Percentiles rank a stretch among this genome's conserved stretches.
Conservation (phyloP, 768 basidiomycete species). For the Antrodiella citrinella region DNA sequence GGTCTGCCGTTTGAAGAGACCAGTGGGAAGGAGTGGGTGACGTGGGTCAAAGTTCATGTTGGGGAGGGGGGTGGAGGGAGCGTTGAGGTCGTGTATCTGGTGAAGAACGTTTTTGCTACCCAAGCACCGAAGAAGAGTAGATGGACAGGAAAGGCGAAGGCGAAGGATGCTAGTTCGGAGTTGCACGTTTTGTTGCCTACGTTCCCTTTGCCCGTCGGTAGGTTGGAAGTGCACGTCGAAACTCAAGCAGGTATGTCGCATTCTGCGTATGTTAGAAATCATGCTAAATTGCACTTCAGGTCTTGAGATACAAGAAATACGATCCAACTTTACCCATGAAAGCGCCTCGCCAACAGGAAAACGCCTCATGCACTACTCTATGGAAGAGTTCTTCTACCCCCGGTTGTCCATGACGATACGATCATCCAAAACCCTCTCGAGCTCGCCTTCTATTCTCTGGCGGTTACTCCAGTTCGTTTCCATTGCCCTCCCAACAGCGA, state of each 20-base stretch:
- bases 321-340: constrained; percentile 52
- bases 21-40: constrained; percentile 50
- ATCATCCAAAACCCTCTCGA: constrained; percentile 14
- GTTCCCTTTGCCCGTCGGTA: constrained; percentile 63
- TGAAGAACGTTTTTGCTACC: constrained; percentile 22
- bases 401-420: constrained; percentile 32
- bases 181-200: constrained; percentile 56
- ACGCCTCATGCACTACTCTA: constrained; percentile 47
- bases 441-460: background rate
- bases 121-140: constrained; percentile 1
- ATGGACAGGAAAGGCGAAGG: constrained; percentile 26
- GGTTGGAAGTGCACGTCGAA: constrained; percentile 56
- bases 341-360: constrained; percentile 31
- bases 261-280: background rate
- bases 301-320: constrained; percentile 34
- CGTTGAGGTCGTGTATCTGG: constrained; percentile 61
- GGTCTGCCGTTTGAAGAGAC: constrained; percentile 44
- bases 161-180: constrained; percentile 18
- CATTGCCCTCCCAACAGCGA: constrained; percentile 8
- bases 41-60: constrained; percentile 55
- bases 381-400: constrained; percentile 53
- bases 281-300: constrained; percentile 20
- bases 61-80: constrained; percentile 43
- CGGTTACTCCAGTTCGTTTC: background rate
- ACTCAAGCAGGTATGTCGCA: constrained; percentile 39